These are phyloP conservation scores for Salix viminalis DNA, from an alignment of 345 rosid species.

Conservation along the genomic window DNA sequence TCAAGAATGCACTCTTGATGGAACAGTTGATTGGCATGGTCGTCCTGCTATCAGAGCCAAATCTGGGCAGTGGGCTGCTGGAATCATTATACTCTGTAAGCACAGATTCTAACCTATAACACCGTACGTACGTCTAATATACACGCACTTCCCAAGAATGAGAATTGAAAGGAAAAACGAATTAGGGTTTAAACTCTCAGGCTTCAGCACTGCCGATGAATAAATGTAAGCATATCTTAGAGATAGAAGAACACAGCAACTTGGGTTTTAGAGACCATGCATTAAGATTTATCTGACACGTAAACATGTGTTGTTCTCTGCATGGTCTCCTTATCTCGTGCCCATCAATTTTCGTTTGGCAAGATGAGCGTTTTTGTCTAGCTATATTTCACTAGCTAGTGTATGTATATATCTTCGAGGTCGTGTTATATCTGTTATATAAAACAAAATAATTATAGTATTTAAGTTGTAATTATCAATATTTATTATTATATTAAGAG, in stretches of 20 bases:
- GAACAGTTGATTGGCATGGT: slow-evolving; percentile 69
- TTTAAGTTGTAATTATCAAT: too few relatives aligned
- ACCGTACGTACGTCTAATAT: too few relatives aligned
- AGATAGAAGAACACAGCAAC: neutral
- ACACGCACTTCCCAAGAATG: neutral
- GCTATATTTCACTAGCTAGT: neutral
- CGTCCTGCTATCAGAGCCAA: slow-evolving; percentile 55
- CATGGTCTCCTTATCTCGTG: slow-evolving; percentile 39
- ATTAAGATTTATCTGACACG: slow-evolving; percentile 39
- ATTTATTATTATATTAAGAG: too few relatives aligned
- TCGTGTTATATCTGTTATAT: too few relatives aligned
- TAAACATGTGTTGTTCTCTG: slow-evolving; percentile 18
- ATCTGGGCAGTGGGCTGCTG: slow-evolving; percentile 83
- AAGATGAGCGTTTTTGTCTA: neutral
- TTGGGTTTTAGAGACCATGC: slow-evolving; percentile 23
- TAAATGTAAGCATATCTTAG: neutral
- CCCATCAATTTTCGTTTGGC: neutral
- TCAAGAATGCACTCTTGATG: slow-evolving; percentile 53
- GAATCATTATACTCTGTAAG: slow-evolving; percentile 73
- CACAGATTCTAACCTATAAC: neutral
- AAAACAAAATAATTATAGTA: too few relatives aligned
- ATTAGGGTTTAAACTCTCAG: slow-evolving; percentile 10
- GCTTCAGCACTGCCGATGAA: neutral
- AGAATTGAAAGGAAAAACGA: slow-evolving; percentile 11
- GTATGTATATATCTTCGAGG: too few relatives aligned